phyloP scores from a whole-genome alignment of 768 basidiomycete genomes.

The Multifurca ochricompacta region DNA sequence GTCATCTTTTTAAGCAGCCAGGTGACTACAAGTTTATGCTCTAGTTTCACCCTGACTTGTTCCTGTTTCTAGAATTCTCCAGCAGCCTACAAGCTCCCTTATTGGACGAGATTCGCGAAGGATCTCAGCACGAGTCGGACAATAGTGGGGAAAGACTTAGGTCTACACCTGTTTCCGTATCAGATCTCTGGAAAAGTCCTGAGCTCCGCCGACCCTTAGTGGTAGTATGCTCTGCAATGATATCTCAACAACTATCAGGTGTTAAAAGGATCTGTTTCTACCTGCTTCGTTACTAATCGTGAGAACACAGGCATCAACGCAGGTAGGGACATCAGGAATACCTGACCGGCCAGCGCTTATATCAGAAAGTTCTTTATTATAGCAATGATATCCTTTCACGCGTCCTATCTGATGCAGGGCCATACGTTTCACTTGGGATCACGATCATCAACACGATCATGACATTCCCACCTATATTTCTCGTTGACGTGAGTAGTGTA shows the following conservation, averaged over 20 bases:
- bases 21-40: constrained; percentile 9
- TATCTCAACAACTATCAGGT: constrained; percentile 74
- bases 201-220: constrained; percentile 57
- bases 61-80: constrained; percentile 24
- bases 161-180: constrained; percentile 37
- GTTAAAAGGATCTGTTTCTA: not conserved
- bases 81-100: constrained; percentile 8
- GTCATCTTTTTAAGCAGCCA: constrained; percentile 35
- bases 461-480: constrained; percentile 80
- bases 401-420: constrained; percentile 68
- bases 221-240: constrained; percentile 64
- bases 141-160: constrained; percentile 20
- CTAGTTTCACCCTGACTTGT: not conserved
- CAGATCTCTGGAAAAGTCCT: constrained; percentile 38
- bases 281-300: not conserved
- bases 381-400: constrained; percentile 81
- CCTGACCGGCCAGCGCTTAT: not conserved
- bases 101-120: constrained; percentile 23
- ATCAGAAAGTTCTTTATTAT: constrained; percentile 70
- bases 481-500: constrained; percentile 65
- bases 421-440: constrained; percentile 78
- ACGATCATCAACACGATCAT: constrained; percentile 75
- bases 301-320: constrained; percentile 60
- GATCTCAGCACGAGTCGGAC: constrained; percentile 24
- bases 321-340: constrained; percentile 30